Evolutionary conservation across 2,329 filamentous ascomycete genomes (phyloP).

Genomic region (Sarocladium brachiariae): DNA sequence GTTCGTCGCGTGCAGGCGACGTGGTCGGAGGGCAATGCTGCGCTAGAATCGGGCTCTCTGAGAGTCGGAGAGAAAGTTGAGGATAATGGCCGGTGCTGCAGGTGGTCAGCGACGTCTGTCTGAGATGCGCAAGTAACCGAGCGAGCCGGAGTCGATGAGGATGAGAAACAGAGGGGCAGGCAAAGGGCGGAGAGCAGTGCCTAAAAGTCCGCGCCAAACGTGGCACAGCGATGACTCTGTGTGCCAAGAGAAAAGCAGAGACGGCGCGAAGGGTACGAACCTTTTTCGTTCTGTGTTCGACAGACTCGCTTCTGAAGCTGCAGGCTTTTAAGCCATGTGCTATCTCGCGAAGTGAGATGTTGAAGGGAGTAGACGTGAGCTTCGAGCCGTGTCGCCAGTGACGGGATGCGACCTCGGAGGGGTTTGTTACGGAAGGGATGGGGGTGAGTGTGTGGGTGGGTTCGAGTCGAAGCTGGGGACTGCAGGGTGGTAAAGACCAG

Average conservation of each 20-base stretch:
- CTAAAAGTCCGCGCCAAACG: background rate
- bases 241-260: background rate
- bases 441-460: constrained; percentile 8
- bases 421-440: constrained; percentile 1
- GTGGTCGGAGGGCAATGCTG: background rate
- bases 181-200: constrained; percentile 9
- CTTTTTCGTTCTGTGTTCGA: background rate
- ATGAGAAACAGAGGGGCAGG: constrained; percentile 3
- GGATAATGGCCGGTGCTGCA: background rate
- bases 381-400: background rate
- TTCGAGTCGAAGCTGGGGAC: background rate
- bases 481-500: background rate
- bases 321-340: background rate
- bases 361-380: background rate
- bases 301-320: too few species aligned
- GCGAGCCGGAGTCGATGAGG: constrained; percentile 3
- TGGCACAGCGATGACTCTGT: background rate
- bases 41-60: background rate
- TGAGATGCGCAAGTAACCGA: constrained; percentile 1
- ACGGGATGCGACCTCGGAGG: constrained; percentile 8
- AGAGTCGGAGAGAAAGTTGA: background rate
- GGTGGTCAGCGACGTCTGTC: constrained; percentile 1
- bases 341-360: background rate
- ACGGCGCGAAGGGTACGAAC: background rate
- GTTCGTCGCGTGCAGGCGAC: background rate